phyloP scores from a whole-genome alignment of 2,329 filamentous ascomycete species.

The Stemphylium vesicarium region DNA sequence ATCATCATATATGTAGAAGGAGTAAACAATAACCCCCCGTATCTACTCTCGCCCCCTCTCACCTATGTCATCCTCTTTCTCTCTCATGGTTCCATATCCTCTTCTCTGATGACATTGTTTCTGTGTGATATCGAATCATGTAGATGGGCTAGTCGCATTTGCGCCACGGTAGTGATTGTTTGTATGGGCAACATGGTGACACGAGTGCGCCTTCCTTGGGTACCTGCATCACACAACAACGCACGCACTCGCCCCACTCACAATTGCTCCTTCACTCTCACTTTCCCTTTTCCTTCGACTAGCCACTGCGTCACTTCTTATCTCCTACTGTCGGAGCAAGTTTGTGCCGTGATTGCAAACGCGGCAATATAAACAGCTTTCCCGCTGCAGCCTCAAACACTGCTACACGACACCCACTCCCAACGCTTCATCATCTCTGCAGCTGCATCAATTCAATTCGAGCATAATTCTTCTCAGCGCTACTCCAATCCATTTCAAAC shows the following conservation, averaged over 20 bases:
- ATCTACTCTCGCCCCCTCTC: too few species aligned
- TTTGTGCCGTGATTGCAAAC: slow-evolving; percentile 13
- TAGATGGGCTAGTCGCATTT: slow-evolving; percentile 21
- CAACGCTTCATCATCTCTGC: slow-evolving; percentile 27
- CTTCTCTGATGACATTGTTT: too few species aligned
- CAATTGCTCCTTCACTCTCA: slow-evolving; percentile 21
- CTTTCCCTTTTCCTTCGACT: slow-evolving; percentile 5
- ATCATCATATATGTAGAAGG: too few species aligned
- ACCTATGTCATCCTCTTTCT: too few species aligned
- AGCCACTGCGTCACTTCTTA: neutral
- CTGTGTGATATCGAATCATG: neutral
- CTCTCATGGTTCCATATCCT: too few species aligned
- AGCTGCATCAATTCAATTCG: slow-evolving; percentile 29
- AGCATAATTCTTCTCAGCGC: slow-evolving; percentile 28
- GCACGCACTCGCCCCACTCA: slow-evolving; percentile 5
- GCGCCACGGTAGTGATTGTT: slow-evolving; percentile 15
- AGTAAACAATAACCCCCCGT: too few species aligned
- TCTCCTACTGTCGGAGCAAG: slow-evolving; percentile 5
- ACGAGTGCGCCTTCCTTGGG: slow-evolving; percentile 13
- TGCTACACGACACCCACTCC: slow-evolving; percentile 17
- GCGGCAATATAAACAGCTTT: slow-evolving; percentile 21
- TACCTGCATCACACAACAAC: slow-evolving; percentile 11
- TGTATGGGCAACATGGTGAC: slow-evolving; percentile 22
- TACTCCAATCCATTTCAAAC: slow-evolving; percentile 23
- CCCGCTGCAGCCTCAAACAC: slow-evolving; percentile 9